Percentiles rank a stretch among this genome's conserved stretches.
phyloP scores from a whole-genome alignment of 768 basidiomycete genomes.

The Floccularia luteovirens region DNA sequence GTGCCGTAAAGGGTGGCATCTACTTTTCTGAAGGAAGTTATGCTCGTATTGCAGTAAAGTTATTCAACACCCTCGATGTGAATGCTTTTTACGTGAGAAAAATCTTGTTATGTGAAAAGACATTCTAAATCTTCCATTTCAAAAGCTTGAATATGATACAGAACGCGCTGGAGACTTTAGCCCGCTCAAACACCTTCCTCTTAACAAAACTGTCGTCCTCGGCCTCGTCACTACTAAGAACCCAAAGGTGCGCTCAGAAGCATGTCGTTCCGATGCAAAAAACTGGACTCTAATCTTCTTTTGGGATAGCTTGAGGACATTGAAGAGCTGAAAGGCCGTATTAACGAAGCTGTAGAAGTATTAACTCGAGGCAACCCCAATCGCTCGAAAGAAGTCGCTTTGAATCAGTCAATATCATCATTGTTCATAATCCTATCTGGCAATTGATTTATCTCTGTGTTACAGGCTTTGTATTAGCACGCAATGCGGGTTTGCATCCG shows the following conservation, averaged over 20 bases:
- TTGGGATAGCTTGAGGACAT: slow-evolving; percentile 37
- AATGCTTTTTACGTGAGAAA: slow-evolving; percentile 42
- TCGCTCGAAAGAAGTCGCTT: slow-evolving; percentile 38
- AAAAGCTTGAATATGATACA: slow-evolving; percentile 59
- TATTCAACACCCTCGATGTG: slow-evolving; percentile 54
- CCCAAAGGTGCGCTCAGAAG: slow-evolving; percentile 26
- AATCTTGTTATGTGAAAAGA: slow-evolving; percentile 1
- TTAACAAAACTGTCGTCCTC: slow-evolving; percentile 36
- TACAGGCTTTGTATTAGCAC: slow-evolving; percentile 46
- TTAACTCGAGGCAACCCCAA: slow-evolving; percentile 33
- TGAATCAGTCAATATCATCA: slow-evolving; percentile 37
- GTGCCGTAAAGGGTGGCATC: too few relatives aligned
- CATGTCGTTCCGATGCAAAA: background rate
- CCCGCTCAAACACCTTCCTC: slow-evolving; percentile 46
- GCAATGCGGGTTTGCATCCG: slow-evolving; percentile 59
- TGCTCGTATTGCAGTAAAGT: slow-evolving; percentile 41
- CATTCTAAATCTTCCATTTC: slow-evolving; percentile 6
- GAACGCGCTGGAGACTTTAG: slow-evolving; percentile 52
- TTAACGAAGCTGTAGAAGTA: slow-evolving; percentile 45
- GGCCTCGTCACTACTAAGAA: slow-evolving; percentile 44
- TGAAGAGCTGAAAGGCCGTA: slow-evolving; percentile 38
- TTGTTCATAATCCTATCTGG: slow-evolving; percentile 1
- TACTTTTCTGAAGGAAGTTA: slow-evolving; percentile 61
- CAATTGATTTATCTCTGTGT: slow-evolving; percentile 5
- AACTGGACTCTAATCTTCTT: background rate